These are phyloP conservation scores for Penicillium concentricum DNA, from an alignment of 2,329 filamentous ascomycete species.

Conservation along the genomic window DNA sequence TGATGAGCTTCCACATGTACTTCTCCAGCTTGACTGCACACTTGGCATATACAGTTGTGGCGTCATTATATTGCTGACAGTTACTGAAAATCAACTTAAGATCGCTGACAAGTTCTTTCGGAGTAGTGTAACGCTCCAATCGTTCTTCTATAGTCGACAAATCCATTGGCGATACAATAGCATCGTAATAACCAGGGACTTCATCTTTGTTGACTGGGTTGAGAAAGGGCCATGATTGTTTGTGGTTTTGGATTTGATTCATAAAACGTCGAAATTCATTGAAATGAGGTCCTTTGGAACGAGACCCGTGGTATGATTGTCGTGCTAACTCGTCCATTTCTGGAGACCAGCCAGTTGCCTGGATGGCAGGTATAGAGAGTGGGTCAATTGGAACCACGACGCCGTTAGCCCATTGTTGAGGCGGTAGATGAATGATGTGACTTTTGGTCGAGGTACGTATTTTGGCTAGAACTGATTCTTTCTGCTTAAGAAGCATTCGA, in stretches of 20 bases:
- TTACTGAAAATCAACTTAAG: slow-evolving; percentile 90
- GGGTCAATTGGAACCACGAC: slow-evolving; percentile 71
- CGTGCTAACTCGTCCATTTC: slow-evolving; percentile 98
- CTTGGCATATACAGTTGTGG: slow-evolving; percentile 91
- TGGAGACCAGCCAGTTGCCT: slow-evolving; percentile 86
- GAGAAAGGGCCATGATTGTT: slow-evolving; percentile 89
- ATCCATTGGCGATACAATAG: slow-evolving; percentile 97
- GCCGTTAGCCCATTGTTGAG: slow-evolving; percentile 78
- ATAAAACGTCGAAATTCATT: slow-evolving; percentile 88
- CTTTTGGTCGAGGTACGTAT: slow-evolving; percentile 87
- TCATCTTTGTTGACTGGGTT: slow-evolving; percentile 92
- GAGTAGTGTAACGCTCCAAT: slow-evolving; percentile 83
- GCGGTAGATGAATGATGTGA: slow-evolving; percentile 81
- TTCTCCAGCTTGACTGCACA: slow-evolving; percentile 89
- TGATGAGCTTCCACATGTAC: slow-evolving; percentile 92
- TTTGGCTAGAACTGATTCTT: slow-evolving; percentile 90
- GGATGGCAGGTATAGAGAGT: slow-evolving; percentile 81
- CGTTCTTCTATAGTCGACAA: slow-evolving; percentile 94
- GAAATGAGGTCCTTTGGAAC: slow-evolving; percentile 63
- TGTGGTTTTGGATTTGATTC: slow-evolving; percentile 92
- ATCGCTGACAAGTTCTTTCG: slow-evolving; percentile 88
- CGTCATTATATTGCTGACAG: slow-evolving; percentile 93
- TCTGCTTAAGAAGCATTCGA: slow-evolving; percentile 94
- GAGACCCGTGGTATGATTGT: slow-evolving; percentile 80
- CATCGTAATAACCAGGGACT: slow-evolving; percentile 96